phyloP scores from a whole-genome alignment of 345 rosid genomes.

The Eucalyptus microcorys region DNA sequence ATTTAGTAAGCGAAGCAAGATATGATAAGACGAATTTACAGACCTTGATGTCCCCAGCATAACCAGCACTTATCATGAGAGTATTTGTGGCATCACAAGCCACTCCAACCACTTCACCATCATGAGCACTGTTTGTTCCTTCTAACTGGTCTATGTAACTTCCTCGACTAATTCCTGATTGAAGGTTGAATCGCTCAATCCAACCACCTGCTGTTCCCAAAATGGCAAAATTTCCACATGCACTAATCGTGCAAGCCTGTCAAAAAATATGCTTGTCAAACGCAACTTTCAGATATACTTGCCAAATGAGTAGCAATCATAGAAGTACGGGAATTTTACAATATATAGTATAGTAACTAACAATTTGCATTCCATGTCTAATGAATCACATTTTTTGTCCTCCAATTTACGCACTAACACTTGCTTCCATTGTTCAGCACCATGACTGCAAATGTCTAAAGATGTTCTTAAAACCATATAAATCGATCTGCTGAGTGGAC shows the following conservation, averaged over 20 bases:
- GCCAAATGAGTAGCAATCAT: not conserved
- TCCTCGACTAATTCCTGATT: conserved; percentile 92
- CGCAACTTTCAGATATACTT: not conserved
- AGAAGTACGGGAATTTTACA: not conserved
- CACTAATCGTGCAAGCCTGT: conserved; percentile 89
- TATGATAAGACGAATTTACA: not conserved
- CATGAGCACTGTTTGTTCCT: conserved; percentile 47
- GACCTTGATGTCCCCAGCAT: conserved; percentile 83
- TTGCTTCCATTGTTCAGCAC: not conserved
- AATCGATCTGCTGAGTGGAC: not conserved
- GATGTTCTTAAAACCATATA: not conserved
- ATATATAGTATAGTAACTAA: not conserved
- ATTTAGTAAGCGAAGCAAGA: not conserved
- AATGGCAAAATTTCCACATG: conserved; percentile 94
- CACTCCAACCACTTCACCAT: conserved; percentile 80
- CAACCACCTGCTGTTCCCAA: conserved; percentile 91
- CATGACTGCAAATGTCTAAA: not conserved
- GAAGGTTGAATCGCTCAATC: conserved; percentile 92
- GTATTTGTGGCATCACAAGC: conserved; percentile 94
- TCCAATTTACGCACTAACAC: not conserved
- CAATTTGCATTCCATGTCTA: not conserved
- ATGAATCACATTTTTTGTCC: not conserved
- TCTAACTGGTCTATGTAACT: conserved; percentile 55
- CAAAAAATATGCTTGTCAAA: not conserved
- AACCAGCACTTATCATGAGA: conserved; percentile 90